Evolutionary conservation across 495 filamentous ascomycete genomes (phyloP).

Genomic region (Penicillium egyptiacum): DNA sequence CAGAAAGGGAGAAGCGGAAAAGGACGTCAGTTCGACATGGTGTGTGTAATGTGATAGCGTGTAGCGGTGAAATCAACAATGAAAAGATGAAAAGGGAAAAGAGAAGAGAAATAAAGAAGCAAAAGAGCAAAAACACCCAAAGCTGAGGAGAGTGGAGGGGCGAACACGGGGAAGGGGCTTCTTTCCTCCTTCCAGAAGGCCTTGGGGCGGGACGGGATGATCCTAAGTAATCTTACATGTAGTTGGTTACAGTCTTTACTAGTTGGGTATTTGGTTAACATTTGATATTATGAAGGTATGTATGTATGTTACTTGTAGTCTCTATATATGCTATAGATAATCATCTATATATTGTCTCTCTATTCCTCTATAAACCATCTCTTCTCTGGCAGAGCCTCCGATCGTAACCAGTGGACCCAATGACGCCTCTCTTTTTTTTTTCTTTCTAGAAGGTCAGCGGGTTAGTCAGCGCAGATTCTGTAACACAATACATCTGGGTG

Average conservation of each 20-base stretch:
- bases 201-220: slow-evolving; percentile 27
- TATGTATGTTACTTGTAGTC: no score
- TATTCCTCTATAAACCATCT: background rate
- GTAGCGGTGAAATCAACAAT: slow-evolving; percentile 14
- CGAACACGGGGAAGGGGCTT: slow-evolving; percentile 28
- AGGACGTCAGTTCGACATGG: slow-evolving; percentile 23
- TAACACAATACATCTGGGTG: slow-evolving; percentile 3
- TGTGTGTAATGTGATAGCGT: background rate
- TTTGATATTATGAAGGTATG: no score
- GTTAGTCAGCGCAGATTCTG: slow-evolving; percentile 22
- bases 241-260: background rate
- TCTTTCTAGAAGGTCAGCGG: slow-evolving; percentile 33
- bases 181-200: slow-evolving; percentile 29
- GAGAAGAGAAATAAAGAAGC: slow-evolving; percentile 11
- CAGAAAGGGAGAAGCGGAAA: slow-evolving; percentile 12
- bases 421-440: slow-evolving; percentile 23
- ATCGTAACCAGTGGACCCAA: slow-evolving; percentile 25
- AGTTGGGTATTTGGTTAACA: no score
- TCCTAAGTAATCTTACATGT: slow-evolving; percentile 18
- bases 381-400: slow-evolving; percentile 23
- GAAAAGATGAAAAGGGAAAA: slow-evolving; percentile 7
- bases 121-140: slow-evolving; percentile 7
- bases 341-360: background rate
- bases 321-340: background rate
- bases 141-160: slow-evolving; percentile 9